Base-by-base conservation (phyloP, 805 yeast genomes). In the Debaryomyces maramus region DNA sequence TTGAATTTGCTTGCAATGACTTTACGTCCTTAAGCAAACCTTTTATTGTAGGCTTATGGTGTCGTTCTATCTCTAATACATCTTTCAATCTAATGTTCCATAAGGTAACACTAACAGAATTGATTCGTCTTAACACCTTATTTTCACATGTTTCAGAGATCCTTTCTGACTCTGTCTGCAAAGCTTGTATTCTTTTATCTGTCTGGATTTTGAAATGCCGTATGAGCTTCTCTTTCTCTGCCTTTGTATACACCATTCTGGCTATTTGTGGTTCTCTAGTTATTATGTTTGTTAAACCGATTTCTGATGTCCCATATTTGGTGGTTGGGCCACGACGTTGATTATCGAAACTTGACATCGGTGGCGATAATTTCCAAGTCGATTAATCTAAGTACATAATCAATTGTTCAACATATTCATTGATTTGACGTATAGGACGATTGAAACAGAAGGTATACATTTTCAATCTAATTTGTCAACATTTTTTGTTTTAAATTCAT, bases 71-170 rank as follows among this genome's bases (percentile, higher is more conserved):
- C 33, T 61, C 60, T 21, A 78, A 50, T 5, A 74, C 67, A 41
- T 74, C 71, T 35, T 58, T 63, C 28, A 76, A 52, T 47, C 66
- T 71, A 10, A 74, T 70, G 41, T 73, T 69, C 72, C 81, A 74
- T 20, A 77, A 60, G 16, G 73, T 70, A 28, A 76, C 67, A 34
- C 73, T 66, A 6, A 77, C 76, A 31, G 65, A 65, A 45, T 73
- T 75, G 19, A 74, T 51, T 40, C 80, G 55, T 32, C 75, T 55
- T 21, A 56, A 50, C 7, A 77, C 63, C 40, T 67, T 70, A 15
- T 56, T 50, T 35, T 70, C 72, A 15, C 67, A 51, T 6, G 47
- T 40, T 32, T 53, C 35, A 39, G 67, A 55, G 9, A 47, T 36
- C 39, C 47, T 41, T 30, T 58, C 52, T 43, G 59, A 47, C 17